Evolutionary conservation across 2,329 filamentous ascomycete species (phyloP).

Genomic region (Elsinoe arachidis): DNA sequence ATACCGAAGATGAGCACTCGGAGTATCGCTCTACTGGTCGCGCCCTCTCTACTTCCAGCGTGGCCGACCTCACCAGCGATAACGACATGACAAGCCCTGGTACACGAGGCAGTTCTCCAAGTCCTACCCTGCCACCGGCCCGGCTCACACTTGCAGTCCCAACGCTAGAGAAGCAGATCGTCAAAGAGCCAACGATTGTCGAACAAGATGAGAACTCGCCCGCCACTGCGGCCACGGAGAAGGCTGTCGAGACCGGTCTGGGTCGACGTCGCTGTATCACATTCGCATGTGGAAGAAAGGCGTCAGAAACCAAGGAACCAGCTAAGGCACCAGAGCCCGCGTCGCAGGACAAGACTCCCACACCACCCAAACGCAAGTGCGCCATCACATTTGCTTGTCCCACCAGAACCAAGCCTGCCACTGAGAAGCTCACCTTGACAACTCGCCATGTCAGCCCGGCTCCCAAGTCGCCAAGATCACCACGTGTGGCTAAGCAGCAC

Average conservation of each 20-base stretch:
- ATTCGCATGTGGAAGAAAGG: constrained; percentile 64
- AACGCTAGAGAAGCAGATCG: constrained; percentile 32
- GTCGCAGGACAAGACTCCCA: constrained; percentile 20
- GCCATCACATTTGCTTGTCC: constrained; percentile 68
- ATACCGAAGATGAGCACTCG: constrained; percentile 31
- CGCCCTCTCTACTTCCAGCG: constrained; percentile 63
- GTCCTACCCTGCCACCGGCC: constrained; percentile 65
- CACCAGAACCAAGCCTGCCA: constrained; percentile 33
- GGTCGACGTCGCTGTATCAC: constrained; percentile 84
- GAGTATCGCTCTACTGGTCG: constrained; percentile 26
- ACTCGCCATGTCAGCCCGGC: constrained; percentile 35
- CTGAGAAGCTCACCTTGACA: constrained; percentile 20
- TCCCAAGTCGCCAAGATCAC: constrained; percentile 27
- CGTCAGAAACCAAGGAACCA: constrained; percentile 21
- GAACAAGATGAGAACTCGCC: constrained; percentile 28
- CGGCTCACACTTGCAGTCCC: constrained; percentile 32
- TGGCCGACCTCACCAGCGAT: constrained; percentile 89
- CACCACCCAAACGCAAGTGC: constrained; percentile 47
- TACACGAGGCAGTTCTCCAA: constrained; percentile 74
- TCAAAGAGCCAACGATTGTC: constrained; percentile 30
- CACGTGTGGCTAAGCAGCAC: constrained; percentile 29
- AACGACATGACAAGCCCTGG: constrained; percentile 72
- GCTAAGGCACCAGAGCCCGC: constrained; percentile 23
- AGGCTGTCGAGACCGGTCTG: constrained; percentile 52
- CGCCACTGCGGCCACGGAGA: constrained; percentile 35